A percentile compares a stretch with the other conserved stretches of the same genome.
Evolutionary conservation across 2,329 filamentous ascomycete species (phyloP).

Genomic region (Fusarium sambucinum): DNA sequence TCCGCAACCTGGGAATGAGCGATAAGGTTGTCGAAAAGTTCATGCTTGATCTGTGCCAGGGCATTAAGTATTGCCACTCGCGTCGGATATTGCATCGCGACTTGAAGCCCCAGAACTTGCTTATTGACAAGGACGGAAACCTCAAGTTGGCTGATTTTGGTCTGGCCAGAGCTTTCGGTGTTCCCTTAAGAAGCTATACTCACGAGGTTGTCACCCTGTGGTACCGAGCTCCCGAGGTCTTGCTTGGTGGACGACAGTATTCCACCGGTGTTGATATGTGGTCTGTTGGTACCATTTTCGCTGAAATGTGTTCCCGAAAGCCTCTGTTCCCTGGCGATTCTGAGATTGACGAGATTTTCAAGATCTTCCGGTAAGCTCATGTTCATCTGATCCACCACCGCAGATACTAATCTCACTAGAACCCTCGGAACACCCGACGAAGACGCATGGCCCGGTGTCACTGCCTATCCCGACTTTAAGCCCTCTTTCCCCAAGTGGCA

Average conservation of each 20-base stretch:
- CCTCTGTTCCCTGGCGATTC: constrained; percentile 93
- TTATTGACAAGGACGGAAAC: constrained; percentile 88
- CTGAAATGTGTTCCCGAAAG: constrained; percentile 95
- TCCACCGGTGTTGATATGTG: constrained; percentile 97
- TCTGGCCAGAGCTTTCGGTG: constrained; percentile 88
- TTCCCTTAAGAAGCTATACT: constrained; percentile 90
- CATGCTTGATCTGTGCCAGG: constrained; percentile 87
- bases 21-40: constrained; percentile 90
- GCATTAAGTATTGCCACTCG: constrained; percentile 88
- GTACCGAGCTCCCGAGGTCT: constrained; percentile 92
- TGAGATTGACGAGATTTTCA: constrained; percentile 63
- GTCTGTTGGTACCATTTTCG: constrained; percentile 94
- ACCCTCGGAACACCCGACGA: constrained; percentile 87
- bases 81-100: constrained; percentile 90
- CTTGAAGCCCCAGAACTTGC: constrained; percentile 89
- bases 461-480: constrained; percentile 94
- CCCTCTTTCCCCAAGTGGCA: constrained; percentile 91
- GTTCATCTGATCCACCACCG: rapidly evolving
- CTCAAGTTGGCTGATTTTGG: constrained; percentile 93
- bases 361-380: constrained; percentile 75
- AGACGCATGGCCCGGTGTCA: constrained; percentile 87
- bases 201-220: constrained; percentile 95
- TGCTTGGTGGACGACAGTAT: constrained; percentile 90
- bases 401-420: constrained; percentile 54
- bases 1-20: constrained; percentile 75